phyloP scores from a whole-genome alignment of 2,329 filamentous ascomycete species.

The Aspergillus sp. region DNA sequence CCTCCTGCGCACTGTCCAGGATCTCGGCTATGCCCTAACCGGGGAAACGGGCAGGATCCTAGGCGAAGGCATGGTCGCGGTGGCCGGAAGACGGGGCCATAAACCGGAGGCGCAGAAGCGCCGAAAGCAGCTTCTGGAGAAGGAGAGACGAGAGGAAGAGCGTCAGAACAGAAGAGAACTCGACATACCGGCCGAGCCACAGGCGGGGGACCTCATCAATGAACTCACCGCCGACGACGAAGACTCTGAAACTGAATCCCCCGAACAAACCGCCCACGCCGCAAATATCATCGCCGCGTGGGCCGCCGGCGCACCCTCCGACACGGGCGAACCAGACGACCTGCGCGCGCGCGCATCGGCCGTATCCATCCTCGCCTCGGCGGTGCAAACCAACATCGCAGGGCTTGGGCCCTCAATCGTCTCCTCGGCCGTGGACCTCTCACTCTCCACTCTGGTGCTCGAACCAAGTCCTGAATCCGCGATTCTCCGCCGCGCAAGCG shows the following conservation, averaged over 20 bases:
- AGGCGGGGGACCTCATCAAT: constrained; percentile 2
- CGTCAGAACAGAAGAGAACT: constrained; percentile 2
- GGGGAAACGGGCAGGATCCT: constrained; percentile 30
- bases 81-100: constrained; percentile 30
- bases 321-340: constrained; percentile 35
- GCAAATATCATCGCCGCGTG: constrained; percentile 33
- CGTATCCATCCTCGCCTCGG: constrained; percentile 34
- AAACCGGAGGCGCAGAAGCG: constrained; percentile 26
- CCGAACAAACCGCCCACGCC: constrained; percentile 24
- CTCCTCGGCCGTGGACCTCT: constrained; percentile 31
- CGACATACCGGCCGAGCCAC: constrained; percentile 1
- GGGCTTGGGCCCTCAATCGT: constrained; percentile 28
- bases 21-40: constrained; percentile 28
- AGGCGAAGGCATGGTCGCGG: constrained; percentile 29
- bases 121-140: constrained; percentile 19
- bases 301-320: constrained; percentile 28
- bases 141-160: constrained; percentile 16
- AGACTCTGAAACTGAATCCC: constrained; percentile 26
- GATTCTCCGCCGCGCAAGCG: constrained; percentile 34
- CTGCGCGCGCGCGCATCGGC: constrained; percentile 35
- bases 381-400: constrained; percentile 30
- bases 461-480: constrained; percentile 29
- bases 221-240: constrained; percentile 16
- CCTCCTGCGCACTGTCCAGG: constrained; percentile 32
- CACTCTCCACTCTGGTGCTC: constrained; percentile 29